Conservation (phyloP, 768 basidiomycete species). For the Xerocomellus chrysenteron region DNA sequence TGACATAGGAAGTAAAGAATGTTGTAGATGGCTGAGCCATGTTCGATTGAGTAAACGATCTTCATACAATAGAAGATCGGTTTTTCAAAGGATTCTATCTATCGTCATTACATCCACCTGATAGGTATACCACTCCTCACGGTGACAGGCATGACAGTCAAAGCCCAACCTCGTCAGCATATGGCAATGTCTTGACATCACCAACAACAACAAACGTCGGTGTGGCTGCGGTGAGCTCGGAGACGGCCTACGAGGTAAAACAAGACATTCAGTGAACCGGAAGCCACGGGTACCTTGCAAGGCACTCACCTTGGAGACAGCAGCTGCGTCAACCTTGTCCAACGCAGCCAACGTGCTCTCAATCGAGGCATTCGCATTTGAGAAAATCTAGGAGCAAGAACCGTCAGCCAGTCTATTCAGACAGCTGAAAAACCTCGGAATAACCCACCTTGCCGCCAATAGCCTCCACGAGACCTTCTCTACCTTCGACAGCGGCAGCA, state of each 20-base stretch:
- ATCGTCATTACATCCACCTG: slow-evolving; percentile 14
- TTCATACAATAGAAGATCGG: background rate
- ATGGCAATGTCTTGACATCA: slow-evolving; percentile 72
- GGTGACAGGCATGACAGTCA: slow-evolving; percentile 32
- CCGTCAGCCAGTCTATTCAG: background rate
- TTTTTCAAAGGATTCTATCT: slow-evolving; percentile 18
- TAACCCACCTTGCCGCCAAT: slow-evolving; percentile 63
- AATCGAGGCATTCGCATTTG: slow-evolving; percentile 52
- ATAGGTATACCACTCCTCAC: slow-evolving; percentile 12
- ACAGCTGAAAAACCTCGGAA: background rate
- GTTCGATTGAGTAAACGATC: background rate
- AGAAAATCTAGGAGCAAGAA: slow-evolving; percentile 52
- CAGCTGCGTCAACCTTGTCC: slow-evolving; percentile 63
- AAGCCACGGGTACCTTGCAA: background rate
- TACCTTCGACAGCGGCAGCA: slow-evolving; percentile 65
- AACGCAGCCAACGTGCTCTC: slow-evolving; percentile 65
- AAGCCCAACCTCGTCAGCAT: slow-evolving; percentile 80
- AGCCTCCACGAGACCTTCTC: slow-evolving; percentile 61
- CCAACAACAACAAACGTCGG: slow-evolving; percentile 90
- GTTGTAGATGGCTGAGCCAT: too few species aligned
- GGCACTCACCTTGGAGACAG: slow-evolving; percentile 63
- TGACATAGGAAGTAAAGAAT: too few species aligned
- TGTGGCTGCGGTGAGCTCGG: slow-evolving; percentile 67
- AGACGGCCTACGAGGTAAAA: slow-evolving; percentile 43
- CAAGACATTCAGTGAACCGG: background rate